Percentiles rank a stretch among this genome's conserved stretches.
Evolutionary conservation across 768 basidiomycete genomes (phyloP).

Genomic region (Podaxis sp.): DNA sequence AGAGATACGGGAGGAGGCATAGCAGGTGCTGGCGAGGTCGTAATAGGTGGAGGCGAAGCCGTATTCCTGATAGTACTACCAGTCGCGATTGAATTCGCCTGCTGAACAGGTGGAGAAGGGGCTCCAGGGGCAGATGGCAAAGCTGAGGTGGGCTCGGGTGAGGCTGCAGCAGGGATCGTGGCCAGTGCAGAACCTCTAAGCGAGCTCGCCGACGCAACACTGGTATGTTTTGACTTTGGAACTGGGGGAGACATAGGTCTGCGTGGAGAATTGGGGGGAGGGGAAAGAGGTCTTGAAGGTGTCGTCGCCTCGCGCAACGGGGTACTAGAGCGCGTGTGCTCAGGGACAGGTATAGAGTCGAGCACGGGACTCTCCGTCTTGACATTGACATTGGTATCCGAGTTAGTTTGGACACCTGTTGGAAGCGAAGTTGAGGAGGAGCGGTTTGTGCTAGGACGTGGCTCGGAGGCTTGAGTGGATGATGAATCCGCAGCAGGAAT

Average conservation of each 20-base stretch:
- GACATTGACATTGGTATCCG: not conserved
- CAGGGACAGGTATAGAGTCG: not conserved
- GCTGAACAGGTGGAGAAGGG: not conserved
- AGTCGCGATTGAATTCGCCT: not conserved
- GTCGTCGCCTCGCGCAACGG: not conserved
- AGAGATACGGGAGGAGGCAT: constrained; percentile 6
- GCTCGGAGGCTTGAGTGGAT: not conserved
- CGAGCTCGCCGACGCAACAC: constrained; percentile 22
- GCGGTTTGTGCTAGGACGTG: not conserved
- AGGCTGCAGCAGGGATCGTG: not conserved
- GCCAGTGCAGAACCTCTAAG: not conserved
- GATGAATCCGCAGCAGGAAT: not conserved
- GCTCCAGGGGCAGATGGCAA: not conserved
- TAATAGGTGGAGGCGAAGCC: constrained; percentile 11
- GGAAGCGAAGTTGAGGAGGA: not conserved
- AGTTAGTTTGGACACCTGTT: not conserved
- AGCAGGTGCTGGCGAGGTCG: constrained; percentile 16
- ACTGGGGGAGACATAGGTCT: constrained; percentile 15
- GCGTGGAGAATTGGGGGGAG: not conserved
- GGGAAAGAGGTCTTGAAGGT: not conserved
- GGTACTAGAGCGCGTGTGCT: not conserved
- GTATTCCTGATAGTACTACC: constrained; percentile 4
- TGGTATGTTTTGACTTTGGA: constrained; percentile 39
- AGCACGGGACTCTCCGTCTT: not conserved
- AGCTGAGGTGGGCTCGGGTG: not conserved